These are phyloP conservation scores for Candida fluviatilis DNA, from an alignment of 805 yeast species.

Conservation along the genomic window DNA sequence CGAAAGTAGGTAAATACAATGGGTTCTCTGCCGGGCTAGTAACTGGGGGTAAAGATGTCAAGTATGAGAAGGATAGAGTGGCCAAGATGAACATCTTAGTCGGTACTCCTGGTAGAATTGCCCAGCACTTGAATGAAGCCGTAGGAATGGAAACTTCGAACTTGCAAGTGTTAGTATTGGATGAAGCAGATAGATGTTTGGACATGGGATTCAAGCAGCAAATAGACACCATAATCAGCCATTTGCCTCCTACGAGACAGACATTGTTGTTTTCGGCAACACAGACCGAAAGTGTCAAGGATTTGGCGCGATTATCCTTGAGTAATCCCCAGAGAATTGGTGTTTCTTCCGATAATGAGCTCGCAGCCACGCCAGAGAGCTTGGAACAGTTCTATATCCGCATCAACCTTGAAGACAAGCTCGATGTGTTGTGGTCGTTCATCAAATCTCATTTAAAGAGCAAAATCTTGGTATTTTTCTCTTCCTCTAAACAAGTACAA, in stretches of 20 bases:
- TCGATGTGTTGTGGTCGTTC: slow-evolving; percentile 83
- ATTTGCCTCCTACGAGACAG: slow-evolving; percentile 77
- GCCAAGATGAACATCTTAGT: slow-evolving; percentile 75
- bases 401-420: slow-evolving; percentile 71
- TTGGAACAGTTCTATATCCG: slow-evolving; percentile 80
- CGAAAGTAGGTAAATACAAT: slow-evolving; percentile 73
- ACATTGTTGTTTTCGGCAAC: slow-evolving; percentile 87
- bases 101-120: slow-evolving; percentile 87
- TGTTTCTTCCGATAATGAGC: slow-evolving; percentile 37
- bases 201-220: slow-evolving; percentile 92
- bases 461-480: slow-evolving; percentile 77
- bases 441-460: slow-evolving; percentile 75
- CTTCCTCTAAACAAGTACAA: slow-evolving; percentile 89
- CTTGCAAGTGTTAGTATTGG: slow-evolving; percentile 74
- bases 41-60: slow-evolving; percentile 89
- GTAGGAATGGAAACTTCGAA: slow-evolving; percentile 72
- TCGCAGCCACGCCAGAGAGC: slow-evolving; percentile 75
- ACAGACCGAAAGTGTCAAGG: slow-evolving; percentile 76
- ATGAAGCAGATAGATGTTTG: slow-evolving; percentile 88
- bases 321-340: slow-evolving; percentile 52
- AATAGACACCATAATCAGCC: slow-evolving; percentile 72
- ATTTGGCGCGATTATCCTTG: slow-evolving; percentile 75
- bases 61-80: slow-evolving; percentile 76
- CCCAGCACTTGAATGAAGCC: slow-evolving; percentile 90
- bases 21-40: slow-evolving; percentile 85